Conservation (phyloP, 73 alveolate genomes). For the Tetrahymena malaccensis region DNA sequence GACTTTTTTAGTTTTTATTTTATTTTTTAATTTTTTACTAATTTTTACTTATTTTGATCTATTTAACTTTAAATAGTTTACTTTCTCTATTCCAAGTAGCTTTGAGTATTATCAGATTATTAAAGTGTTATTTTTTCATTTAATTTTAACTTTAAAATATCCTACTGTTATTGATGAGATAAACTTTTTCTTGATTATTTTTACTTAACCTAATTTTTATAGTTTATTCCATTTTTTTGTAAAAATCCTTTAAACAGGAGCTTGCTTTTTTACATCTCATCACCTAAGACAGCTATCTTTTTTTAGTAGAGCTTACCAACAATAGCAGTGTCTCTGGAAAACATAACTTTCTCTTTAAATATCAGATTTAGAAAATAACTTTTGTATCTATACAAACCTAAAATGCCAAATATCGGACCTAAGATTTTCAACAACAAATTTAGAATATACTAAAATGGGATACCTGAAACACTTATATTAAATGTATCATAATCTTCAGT, state of each 20-base stretch:
- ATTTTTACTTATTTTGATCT: no score
- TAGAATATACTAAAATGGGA: background rate
- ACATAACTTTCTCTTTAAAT: background rate
- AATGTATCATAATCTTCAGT: background rate
- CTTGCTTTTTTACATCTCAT: background rate
- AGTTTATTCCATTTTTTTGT: background rate
- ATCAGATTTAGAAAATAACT: background rate
- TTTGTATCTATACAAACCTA: background rate
- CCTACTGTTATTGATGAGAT: background rate
- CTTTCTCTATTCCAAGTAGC: no score
- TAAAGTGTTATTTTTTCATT: no score
- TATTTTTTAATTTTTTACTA: no score
- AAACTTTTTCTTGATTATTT: background rate
- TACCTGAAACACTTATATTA: background rate
- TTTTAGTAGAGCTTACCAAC: background rate
- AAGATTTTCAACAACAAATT: background rate
- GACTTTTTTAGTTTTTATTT: no score
- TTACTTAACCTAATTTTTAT: background rate
- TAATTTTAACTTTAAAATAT: no score
- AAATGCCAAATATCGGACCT: background rate
- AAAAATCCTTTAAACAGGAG: background rate
- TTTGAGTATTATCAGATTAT: no score
- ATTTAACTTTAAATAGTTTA: no score
- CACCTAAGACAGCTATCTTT: background rate
- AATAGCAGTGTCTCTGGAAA: background rate